A percentile compares a stretch with the other conserved stretches of the same genome.
Conservation (phyloP, 176 grass and related monocot species). For the Dactylis glomerata region DNA sequence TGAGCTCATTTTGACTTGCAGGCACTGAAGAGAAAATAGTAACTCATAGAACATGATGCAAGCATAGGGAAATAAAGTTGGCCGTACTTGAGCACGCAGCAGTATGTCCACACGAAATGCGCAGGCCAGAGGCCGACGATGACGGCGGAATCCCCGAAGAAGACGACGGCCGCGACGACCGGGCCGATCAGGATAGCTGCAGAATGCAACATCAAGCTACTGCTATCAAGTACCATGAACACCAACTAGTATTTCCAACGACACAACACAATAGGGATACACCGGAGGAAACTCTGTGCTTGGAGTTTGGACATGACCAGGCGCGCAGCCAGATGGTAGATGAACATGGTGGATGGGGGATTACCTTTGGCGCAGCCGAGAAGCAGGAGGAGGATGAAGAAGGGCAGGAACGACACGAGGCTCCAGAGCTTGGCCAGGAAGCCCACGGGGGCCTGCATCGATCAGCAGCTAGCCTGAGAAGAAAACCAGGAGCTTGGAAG, state of each 20-base stretch:
- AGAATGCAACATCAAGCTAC: background rate
- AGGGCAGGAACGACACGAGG: conserved; percentile 67
- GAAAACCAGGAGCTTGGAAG: no score
- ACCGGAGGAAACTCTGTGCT: no score
- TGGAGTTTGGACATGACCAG: no score
- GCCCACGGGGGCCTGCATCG: conserved; percentile 67
- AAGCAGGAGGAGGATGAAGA: conserved; percentile 62
- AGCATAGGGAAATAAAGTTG: background rate
- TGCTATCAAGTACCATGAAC: no score
- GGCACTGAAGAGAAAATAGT: background rate
- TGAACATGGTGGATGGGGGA: background rate
- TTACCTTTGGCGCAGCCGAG: conserved; percentile 76
- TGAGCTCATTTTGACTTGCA: background rate
- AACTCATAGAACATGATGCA: background rate
- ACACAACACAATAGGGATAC: no score
- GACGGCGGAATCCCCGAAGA: conserved; percentile 59
- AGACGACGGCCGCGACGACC: conserved; percentile 35
- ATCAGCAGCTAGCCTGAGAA: no score
- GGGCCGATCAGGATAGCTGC: conserved; percentile 59
- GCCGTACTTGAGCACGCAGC: conserved; percentile 64
- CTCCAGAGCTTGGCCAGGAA: conserved; percentile 80
- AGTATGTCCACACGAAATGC: conserved; percentile 92
- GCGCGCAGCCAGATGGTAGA: no score
- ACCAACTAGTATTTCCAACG: background rate
- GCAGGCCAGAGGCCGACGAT: conserved; percentile 73